Percentiles rank a stretch among this genome's conserved stretches.
Evolutionary conservation across 371 early-diverging fungal genomes (phyloP).

Genomic region (Mucor sp.): DNA sequence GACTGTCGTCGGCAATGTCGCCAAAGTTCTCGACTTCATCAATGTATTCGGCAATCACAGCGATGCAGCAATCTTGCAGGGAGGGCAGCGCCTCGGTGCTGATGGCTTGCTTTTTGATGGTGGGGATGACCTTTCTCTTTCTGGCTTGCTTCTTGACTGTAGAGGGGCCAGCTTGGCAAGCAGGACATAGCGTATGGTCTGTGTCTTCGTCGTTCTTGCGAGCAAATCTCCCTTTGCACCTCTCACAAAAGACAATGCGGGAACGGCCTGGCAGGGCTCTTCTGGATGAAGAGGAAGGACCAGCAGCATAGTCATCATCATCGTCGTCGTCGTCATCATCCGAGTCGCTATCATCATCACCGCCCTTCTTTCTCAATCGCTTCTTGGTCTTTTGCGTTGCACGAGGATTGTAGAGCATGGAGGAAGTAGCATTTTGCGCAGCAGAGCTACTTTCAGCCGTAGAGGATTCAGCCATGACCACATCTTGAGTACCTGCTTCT

Average conservation of each 20-base stretch:
- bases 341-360: background rate
- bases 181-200: slow-evolving; percentile 44
- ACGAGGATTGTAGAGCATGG: background rate
- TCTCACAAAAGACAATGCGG: slow-evolving; percentile 59
- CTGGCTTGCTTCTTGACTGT: slow-evolving; percentile 25
- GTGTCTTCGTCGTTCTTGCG: slow-evolving; percentile 32
- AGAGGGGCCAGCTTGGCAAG: slow-evolving; percentile 43
- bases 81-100: slow-evolving; percentile 34
- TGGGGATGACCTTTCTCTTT: slow-evolving; percentile 23
- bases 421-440: slow-evolving; percentile 12
- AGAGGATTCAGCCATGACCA: slow-evolving; percentile 11
- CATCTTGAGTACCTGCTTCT: background rate
- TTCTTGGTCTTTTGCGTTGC: background rate
- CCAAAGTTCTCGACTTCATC: slow-evolving; percentile 84
- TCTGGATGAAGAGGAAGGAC: slow-evolving; percentile 33
- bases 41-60: slow-evolving; percentile 72
- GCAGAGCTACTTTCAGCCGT: slow-evolving; percentile 12
- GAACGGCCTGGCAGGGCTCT: slow-evolving; percentile 30
- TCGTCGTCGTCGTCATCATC: slow-evolving; percentile 39
- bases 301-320: slow-evolving; percentile 34
- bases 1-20: slow-evolving; percentile 67
- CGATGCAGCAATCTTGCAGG: slow-evolving; percentile 69
- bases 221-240: slow-evolving; percentile 63
- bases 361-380: slow-evolving; percentile 35
- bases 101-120: slow-evolving; percentile 24